Evolutionary conservation across 2,329 filamentous ascomycete genomes (phyloP).

Genomic region (Penicillium palitans): DNA sequence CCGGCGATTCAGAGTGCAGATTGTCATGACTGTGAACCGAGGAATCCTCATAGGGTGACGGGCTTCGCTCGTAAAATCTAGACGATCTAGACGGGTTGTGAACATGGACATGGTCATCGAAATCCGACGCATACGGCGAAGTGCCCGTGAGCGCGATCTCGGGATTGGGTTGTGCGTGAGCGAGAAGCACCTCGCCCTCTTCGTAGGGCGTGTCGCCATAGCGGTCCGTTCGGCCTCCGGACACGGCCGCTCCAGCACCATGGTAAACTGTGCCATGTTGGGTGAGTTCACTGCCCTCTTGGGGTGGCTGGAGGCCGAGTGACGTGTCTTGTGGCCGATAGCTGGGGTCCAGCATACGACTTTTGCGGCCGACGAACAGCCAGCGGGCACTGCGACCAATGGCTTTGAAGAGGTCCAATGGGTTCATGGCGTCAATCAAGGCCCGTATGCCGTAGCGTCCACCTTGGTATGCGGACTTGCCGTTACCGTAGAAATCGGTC

Average conservation of each 20-base stretch:
- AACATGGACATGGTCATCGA: slow-evolving; percentile 19
- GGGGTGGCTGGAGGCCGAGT: slow-evolving; percentile 31
- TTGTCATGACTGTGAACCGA: slow-evolving; percentile 15
- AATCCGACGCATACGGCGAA: slow-evolving; percentile 23
- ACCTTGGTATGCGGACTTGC: slow-evolving; percentile 59
- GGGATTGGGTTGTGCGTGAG: slow-evolving; percentile 42
- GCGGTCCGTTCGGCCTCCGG: slow-evolving; percentile 24
- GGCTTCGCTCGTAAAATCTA: slow-evolving; percentile 16
- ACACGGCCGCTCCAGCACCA: slow-evolving; percentile 26
- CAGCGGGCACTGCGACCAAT: slow-evolving; percentile 75
- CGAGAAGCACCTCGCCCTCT: slow-evolving; percentile 42
- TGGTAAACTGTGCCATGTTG: slow-evolving; percentile 30
- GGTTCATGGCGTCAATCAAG: slow-evolving; percentile 70
- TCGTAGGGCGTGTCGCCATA: slow-evolving; percentile 31
- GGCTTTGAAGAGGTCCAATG: slow-evolving; percentile 80
- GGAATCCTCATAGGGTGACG: slow-evolving; percentile 18
- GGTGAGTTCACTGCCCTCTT: slow-evolving; percentile 9
- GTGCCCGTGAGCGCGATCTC: slow-evolving; percentile 22
- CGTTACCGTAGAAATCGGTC: slow-evolving; percentile 43
- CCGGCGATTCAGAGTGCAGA: slow-evolving; percentile 3
- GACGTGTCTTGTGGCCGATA: slow-evolving; percentile 35
- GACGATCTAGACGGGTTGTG: slow-evolving; percentile 12
- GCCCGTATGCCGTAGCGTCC: slow-evolving; percentile 66
- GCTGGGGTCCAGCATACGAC: slow-evolving; percentile 42
- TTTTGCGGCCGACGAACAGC: slow-evolving; percentile 72